Percentiles rank a stretch among this genome's conserved stretches.
These are phyloP conservation scores for Collybiopsis luxurians DNA, from an alignment of 768 basidiomycete species.

Conservation along the genomic window DNA sequence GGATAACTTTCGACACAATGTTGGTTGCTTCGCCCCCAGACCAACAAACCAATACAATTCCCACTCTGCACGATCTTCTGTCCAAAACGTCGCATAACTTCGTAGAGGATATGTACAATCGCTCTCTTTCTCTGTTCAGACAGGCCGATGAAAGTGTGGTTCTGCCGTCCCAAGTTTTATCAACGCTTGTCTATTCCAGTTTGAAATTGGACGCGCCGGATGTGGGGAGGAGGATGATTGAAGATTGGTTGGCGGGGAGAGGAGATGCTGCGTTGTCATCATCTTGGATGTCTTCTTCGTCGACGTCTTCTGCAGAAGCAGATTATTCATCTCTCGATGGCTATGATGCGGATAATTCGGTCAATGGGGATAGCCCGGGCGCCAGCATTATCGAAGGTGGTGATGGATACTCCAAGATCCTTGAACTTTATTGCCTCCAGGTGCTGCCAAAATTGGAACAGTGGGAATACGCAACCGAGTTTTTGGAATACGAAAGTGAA, in stretches of 20 bases:
- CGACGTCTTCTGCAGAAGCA: background rate
- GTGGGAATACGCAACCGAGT: conserved; percentile 80
- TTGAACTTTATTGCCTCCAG: conserved; percentile 75
- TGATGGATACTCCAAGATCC: conserved; percentile 68
- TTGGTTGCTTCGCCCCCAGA: conserved; percentile 52
- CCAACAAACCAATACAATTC: conserved; percentile 28
- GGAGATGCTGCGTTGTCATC: conserved; percentile 18
- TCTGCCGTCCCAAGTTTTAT: conserved; percentile 67
- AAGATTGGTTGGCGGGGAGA: conserved; percentile 74
- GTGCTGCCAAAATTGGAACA: conserved; percentile 70
- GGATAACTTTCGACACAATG: conserved; percentile 79
- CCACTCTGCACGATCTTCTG: conserved; percentile 46
- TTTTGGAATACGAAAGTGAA: conserved; percentile 71
- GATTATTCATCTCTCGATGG: background rate
- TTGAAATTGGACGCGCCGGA: conserved; percentile 63
- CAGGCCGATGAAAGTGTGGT: conserved; percentile 34
- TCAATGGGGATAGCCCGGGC: conserved; percentile 8
- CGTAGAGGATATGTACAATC: conserved; percentile 52
- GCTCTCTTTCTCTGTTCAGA: conserved; percentile 68
- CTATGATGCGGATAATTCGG: conserved; percentile 13
- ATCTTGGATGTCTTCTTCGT: conserved; percentile 2
- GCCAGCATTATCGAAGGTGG: conserved; percentile 22
- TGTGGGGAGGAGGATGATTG: conserved; percentile 61
- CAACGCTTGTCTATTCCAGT: conserved; percentile 68
- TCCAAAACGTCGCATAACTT: conserved; percentile 59